A percentile compares a stretch with the other conserved stretches of the same genome.
These are phyloP conservation scores for Aspergillus aculeatus DNA, from an alignment of 2,329 filamentous ascomycete species.

Conservation along the genomic window DNA sequence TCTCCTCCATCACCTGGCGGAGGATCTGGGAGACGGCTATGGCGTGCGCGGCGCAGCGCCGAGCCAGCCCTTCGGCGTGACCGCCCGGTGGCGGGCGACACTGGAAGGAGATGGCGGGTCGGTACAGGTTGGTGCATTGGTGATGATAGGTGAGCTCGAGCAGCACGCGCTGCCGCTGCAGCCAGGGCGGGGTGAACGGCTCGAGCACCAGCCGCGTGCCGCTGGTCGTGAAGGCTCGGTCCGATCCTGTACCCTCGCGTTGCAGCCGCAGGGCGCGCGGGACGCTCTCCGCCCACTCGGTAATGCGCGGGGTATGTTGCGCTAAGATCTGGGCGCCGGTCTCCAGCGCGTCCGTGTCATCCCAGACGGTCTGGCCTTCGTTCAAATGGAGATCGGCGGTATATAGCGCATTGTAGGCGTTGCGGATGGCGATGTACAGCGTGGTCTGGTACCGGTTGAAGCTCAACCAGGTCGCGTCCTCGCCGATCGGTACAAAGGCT, in stretches of 20 bases:
- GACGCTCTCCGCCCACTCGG: not conserved
- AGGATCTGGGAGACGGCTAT: not conserved
- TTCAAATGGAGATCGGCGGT: constrained; percentile 9
- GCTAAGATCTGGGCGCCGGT: not conserved
- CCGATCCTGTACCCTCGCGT: not conserved
- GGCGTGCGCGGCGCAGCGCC: not conserved
- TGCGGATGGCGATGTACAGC: constrained; percentile 13
- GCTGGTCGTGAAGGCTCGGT: not conserved
- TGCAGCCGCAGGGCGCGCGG: not conserved
- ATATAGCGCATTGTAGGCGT: constrained; percentile 13
- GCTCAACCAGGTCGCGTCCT: constrained; percentile 18
- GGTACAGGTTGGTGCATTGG: not conserved
- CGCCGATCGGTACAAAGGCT: constrained; percentile 13
- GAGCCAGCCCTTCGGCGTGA: not conserved
- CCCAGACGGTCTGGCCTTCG: not conserved
- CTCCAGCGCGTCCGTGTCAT: not conserved
- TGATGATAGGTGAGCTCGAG: constrained; percentile 6
- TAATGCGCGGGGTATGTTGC: not conserved
- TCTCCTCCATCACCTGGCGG: constrained; percentile 6
- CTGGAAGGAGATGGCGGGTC: constrained; percentile 1
- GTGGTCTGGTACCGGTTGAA: constrained; percentile 14
- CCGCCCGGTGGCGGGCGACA: not conserved
- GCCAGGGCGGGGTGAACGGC: constrained; percentile 3
- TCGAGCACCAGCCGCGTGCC: not conserved
- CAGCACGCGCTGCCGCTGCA: constrained; percentile 7